phyloP scores from a whole-genome alignment of 116 monocot species.

The Dioscorea cayenensis region DNA sequence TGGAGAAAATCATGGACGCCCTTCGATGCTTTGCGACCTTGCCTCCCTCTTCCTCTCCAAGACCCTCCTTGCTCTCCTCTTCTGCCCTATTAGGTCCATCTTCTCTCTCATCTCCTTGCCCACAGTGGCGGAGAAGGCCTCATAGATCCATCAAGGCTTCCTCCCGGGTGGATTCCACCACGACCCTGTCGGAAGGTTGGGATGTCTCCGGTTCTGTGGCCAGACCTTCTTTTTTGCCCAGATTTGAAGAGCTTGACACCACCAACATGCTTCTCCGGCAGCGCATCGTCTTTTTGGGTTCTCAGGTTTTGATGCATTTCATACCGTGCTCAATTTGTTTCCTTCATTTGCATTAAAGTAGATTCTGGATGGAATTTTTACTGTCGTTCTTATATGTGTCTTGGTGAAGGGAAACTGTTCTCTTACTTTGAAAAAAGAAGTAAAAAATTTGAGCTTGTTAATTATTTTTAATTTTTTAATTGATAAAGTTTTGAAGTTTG shows the following conservation, averaged over 20 bases:
- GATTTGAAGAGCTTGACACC: conserved; percentile 76
- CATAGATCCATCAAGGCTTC: conserved; percentile 10
- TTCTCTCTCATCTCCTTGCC: not conserved
- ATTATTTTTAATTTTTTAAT: too few relatives aligned
- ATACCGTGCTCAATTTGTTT: not conserved
- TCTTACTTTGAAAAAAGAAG: not conserved
- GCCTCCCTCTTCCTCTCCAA: not conserved
- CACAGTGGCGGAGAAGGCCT: not conserved
- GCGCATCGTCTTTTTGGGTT: conserved; percentile 90
- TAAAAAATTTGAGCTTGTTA: not conserved
- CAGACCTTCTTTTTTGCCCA: conserved; percentile 49
- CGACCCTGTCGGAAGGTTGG: conserved; percentile 59
- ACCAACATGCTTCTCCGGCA: conserved; percentile 96
- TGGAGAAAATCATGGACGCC: not conserved
- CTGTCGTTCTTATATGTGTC: not conserved
- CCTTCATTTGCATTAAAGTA: not conserved
- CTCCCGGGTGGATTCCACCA: conserved; percentile 8
- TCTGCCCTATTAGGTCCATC: not conserved
- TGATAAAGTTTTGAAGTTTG: too few relatives aligned
- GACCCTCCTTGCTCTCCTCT: conserved; percentile 4
- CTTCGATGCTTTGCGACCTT: not conserved
- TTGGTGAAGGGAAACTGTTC: not conserved
- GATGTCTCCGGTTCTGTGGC: conserved; percentile 19
- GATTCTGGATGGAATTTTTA: too few relatives aligned
- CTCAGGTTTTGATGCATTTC: conserved; percentile 40